These are phyloP conservation scores for Tuber microsphaerosporum DNA, from an alignment of 495 filamentous ascomycete genomes.

Conservation along the genomic window DNA sequence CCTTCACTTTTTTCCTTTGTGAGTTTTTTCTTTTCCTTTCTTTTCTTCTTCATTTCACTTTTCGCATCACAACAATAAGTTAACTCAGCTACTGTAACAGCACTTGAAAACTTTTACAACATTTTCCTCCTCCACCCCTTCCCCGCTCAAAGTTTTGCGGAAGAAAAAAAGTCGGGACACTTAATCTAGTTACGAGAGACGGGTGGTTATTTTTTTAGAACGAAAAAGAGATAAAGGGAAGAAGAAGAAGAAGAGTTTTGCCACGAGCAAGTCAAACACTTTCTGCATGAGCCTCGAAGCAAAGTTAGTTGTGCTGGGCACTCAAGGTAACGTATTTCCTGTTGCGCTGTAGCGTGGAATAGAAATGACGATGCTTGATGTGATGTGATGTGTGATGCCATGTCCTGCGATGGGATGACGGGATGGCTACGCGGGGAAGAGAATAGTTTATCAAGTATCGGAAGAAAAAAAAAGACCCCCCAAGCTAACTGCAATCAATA, in stretches of 20 bases:
- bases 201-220: neutral
- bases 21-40: constrained; percentile 10
- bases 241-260: neutral
- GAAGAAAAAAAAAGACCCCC: neutral
- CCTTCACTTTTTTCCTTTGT: constrained; percentile 6
- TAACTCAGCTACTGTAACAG: constrained; percentile 2
- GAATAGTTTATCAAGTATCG: neutral
- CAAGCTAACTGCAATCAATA: neutral
- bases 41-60: constrained; percentile 5
- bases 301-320: constrained; percentile 84
- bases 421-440: constrained; percentile 1
- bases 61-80: constrained; percentile 3
- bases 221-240: neutral
- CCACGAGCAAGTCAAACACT: neutral
- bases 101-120: constrained; percentile 2
- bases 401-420: neutral
- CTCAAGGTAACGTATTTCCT: constrained; percentile 54
- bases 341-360: neutral
- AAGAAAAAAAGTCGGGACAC: neutral
- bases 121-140: neutral
- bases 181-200: neutral
- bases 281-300: constrained; percentile 68
- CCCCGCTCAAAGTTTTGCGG: neutral
- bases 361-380: neutral
- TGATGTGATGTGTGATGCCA: neutral